A percentile compares a stretch with the other conserved stretches of the same genome.
Conservation (phyloP, 345 rosid species). For the Brassica carinata region DNA sequence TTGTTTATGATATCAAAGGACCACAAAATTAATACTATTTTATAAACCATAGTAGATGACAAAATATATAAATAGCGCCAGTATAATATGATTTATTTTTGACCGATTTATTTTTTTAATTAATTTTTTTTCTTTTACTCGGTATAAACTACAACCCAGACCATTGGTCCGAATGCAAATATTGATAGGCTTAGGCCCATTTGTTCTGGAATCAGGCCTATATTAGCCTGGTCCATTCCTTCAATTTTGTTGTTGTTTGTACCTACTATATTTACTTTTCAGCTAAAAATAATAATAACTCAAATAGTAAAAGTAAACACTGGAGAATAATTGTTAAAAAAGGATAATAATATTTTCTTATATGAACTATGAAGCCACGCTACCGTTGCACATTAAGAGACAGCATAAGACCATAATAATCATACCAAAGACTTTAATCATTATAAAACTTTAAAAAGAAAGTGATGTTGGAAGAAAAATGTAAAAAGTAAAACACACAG, state of each 20-base stretch:
- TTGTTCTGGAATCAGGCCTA: not conserved
- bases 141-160: not conserved
- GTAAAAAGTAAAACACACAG: not conserved
- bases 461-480: not conserved
- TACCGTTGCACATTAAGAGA: not conserved
- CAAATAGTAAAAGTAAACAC: not conserved
- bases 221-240: not conserved
- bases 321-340: not conserved
- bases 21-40: not conserved
- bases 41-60: not conserved
- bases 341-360: not conserved
- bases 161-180: not conserved
- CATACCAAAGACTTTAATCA: not conserved
- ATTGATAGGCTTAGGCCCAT: not conserved
- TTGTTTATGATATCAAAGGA: constrained; percentile 15
- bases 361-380: not conserved
- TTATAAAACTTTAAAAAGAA: not conserved
- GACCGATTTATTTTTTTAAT: not conserved
- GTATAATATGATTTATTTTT: not conserved
- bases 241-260: not conserved
- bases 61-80: not conserved
- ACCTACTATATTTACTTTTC: not conserved
- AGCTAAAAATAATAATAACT: not conserved
- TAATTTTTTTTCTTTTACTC: not conserved
- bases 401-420: not conserved